A percentile compares a stretch with the other conserved stretches of the same genome.
Evolutionary conservation across 2,329 filamentous ascomycete genomes (phyloP).

Genomic region (Neopestalotiopsis rosae): DNA sequence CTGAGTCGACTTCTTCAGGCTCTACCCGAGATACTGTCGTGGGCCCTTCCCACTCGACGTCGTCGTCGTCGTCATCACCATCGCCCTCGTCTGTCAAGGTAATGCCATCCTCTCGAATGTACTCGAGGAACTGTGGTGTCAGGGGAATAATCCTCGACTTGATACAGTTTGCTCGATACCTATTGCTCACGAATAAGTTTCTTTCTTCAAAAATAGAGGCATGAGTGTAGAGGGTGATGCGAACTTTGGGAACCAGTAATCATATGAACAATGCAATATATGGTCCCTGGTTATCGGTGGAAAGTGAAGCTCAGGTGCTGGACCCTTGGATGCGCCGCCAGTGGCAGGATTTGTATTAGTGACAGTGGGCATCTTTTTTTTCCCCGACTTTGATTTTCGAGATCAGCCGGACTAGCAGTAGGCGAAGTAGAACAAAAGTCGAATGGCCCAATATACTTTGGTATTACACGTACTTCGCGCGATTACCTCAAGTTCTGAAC

Average conservation of each 20-base stretch:
- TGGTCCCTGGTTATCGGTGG: constrained; percentile 84
- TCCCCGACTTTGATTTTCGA: background rate
- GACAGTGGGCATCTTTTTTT: constrained; percentile 30
- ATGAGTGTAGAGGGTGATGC: constrained; percentile 25
- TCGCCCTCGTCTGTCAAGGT: constrained; percentile 76
- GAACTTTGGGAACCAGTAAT: constrained; percentile 84
- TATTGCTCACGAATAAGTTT: constrained; percentile 36
- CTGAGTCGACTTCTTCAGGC: constrained; percentile 49
- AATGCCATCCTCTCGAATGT: constrained; percentile 92
- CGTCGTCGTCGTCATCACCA: constrained; percentile 51
- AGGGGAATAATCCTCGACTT: constrained; percentile 87
- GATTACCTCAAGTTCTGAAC: background rate
- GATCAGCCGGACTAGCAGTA: background rate
- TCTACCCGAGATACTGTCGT: constrained; percentile 34
- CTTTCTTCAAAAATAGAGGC: background rate
- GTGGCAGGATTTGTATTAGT: constrained; percentile 28
- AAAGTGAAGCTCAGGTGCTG: constrained; percentile 53
- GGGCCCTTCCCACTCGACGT: constrained; percentile 58
- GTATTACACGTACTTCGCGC: background rate
- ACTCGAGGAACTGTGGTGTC: constrained; percentile 76
- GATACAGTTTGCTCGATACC: constrained; percentile 80
- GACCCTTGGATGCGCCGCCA: constrained; percentile 26
- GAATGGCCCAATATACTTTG: background rate
- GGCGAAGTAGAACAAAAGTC: background rate
- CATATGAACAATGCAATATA: constrained; percentile 93